phyloP scores from a whole-genome alignment of 306 rosid genomes.

The Herpetospermum pedunculosum region DNA sequence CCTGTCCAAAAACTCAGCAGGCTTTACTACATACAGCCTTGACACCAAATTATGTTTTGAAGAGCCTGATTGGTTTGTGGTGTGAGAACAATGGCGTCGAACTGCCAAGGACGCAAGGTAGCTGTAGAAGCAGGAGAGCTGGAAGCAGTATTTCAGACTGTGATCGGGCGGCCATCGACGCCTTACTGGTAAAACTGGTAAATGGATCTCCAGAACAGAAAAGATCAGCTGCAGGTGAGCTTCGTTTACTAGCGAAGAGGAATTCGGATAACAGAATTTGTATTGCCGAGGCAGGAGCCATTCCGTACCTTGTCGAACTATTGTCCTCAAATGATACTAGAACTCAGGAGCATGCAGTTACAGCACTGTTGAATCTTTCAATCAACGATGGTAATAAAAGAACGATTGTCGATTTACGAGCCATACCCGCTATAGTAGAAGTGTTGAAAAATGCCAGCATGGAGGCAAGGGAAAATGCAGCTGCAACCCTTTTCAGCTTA shows the following conservation, averaged over 20 bases:
- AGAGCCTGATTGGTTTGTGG: slow-evolving; percentile 91
- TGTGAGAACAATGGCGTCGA: slow-evolving; percentile 96
- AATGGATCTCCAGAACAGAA: slow-evolving; percentile 62
- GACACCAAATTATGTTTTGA: slow-evolving; percentile 92
- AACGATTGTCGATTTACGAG: slow-evolving; percentile 82
- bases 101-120: slow-evolving; percentile 66
- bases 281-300: slow-evolving; percentile 96
- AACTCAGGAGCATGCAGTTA: slow-evolving; percentile 94
- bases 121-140: slow-evolving; percentile 50
- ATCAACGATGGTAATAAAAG: slow-evolving; percentile 82
- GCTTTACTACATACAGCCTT: slow-evolving; percentile 76
- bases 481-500: slow-evolving; percentile 93
- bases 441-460: slow-evolving; percentile 83
- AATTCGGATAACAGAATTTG: slow-evolving; percentile 88
- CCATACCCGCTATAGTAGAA: slow-evolving; percentile 87
- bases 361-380: slow-evolving; percentile 91
- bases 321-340: slow-evolving; percentile 70
- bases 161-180: slow-evolving; percentile 51
- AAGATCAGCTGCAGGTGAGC: slow-evolving; percentile 92
- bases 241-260: slow-evolving; percentile 91
- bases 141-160: slow-evolving; percentile 71
- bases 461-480: slow-evolving; percentile 99
- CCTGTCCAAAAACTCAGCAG: slow-evolving; percentile 94
- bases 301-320: slow-evolving; percentile 80
- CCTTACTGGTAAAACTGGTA: slow-evolving; percentile 46